A percentile compares a stretch with the other conserved stretches of the same genome.
Conservation (phyloP, 2,329 filamentous ascomycete species). For the Xylariales sp. region DNA sequence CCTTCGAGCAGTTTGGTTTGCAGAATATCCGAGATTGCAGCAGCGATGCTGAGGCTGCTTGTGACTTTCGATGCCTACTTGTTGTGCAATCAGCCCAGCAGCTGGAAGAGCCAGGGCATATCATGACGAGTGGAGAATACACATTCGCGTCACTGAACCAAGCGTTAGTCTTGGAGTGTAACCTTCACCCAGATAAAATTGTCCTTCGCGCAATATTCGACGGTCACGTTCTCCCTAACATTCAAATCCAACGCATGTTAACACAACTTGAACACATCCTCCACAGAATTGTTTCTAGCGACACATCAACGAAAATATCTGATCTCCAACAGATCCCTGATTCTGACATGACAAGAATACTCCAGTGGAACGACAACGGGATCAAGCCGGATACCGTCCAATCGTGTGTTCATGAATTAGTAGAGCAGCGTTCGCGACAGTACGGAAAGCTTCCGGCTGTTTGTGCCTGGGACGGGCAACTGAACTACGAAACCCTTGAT, state of each 20-base stretch:
- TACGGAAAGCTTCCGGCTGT: not conserved
- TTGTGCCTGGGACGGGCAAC: slow-evolving; percentile 1
- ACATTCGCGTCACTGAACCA: too few species aligned
- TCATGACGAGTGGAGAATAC: not conserved
- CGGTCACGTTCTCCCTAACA: not conserved
- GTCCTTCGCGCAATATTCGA: slow-evolving; percentile 3
- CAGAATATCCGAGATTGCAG: slow-evolving; percentile 4
- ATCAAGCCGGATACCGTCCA: not conserved
- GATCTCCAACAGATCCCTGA: not conserved
- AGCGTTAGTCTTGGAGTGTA: slow-evolving; percentile 3
- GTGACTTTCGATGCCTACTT: slow-evolving; percentile 5
- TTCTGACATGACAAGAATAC: not conserved
- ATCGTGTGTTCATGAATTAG: too few species aligned
- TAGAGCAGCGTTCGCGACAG: too few species aligned
- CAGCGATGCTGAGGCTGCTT: slow-evolving; percentile 1
- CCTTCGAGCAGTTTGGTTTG: slow-evolving; percentile 7
- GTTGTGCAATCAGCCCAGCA: slow-evolving; percentile 4
- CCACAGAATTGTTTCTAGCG: not conserved
- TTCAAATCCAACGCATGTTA: slow-evolving; percentile 1
- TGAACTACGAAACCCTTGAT: not conserved
- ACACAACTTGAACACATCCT: slow-evolving; percentile 4
- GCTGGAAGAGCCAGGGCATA: not conserved
- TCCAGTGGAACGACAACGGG: not conserved
- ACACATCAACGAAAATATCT: not conserved
- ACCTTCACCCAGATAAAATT: not conserved